phyloP scores from a whole-genome alignment of 768 basidiomycete species.

The Tricholoma furcatifolium region DNA sequence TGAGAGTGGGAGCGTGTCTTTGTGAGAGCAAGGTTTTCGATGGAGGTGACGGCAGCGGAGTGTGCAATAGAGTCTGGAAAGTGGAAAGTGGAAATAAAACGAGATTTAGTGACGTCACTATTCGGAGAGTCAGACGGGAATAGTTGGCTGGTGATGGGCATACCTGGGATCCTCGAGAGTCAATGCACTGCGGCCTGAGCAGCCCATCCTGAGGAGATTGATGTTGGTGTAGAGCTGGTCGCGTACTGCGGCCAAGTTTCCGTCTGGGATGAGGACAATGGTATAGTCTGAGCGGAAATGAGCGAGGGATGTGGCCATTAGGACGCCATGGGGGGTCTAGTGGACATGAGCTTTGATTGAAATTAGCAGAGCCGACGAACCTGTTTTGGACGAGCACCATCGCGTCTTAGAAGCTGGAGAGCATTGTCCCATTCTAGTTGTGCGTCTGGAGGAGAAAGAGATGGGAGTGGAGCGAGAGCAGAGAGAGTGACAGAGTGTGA shows the following conservation, averaged over 20 bases:
- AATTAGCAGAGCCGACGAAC: conserved; percentile 14
- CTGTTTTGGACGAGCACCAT: conserved; percentile 74
- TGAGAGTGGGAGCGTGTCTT: conserved; percentile 19
- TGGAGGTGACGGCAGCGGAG: conserved; percentile 20
- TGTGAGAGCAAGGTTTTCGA: conserved; percentile 18
- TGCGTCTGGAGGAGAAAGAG: conserved; percentile 42
- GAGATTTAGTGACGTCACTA: conserved; percentile 78
- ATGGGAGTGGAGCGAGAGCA: conserved; percentile 7
- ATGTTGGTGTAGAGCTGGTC: conserved; percentile 80
- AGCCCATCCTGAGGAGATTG: conserved; percentile 81
- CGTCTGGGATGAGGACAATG: conserved; percentile 75
- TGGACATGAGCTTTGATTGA: too few species aligned
- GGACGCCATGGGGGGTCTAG: conserved; percentile 64
- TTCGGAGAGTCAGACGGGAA: neutral
- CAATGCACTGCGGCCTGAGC: conserved; percentile 72
- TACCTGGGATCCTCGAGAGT: conserved; percentile 77
- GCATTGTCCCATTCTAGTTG: conserved; percentile 59
- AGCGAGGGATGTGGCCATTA: conserved; percentile 83
- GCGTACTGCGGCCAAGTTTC: conserved; percentile 59
- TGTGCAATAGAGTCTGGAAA: conserved; percentile 41
- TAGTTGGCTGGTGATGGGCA: too few species aligned
- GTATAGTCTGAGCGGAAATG: conserved; percentile 88
- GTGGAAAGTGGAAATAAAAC: conserved; percentile 71
- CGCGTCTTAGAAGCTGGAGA: conserved; percentile 59
- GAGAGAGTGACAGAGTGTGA: conserved; percentile 49